phyloP scores from a whole-genome alignment of 768 basidiomycete species.

The Galerina sulciceps region DNA sequence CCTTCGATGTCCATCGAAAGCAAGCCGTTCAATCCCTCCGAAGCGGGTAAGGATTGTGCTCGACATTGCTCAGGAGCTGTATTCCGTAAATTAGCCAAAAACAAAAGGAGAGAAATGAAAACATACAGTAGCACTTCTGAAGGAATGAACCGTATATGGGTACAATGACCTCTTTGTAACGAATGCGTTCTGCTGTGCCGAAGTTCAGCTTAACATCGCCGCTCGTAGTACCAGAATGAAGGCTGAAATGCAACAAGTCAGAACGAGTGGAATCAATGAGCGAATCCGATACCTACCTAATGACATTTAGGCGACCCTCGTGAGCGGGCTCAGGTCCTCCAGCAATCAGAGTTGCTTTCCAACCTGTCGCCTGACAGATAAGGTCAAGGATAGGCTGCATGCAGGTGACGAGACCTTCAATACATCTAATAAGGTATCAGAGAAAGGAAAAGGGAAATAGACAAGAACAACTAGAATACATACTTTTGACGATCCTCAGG shows the following conservation, averaged over 20 bases:
- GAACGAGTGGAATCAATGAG: background rate
- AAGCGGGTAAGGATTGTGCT: too few relatives aligned
- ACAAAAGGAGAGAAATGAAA: too few relatives aligned
- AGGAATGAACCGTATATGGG: slow-evolving; percentile 10
- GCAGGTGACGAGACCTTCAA: background rate
- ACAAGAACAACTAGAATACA: slow-evolving; percentile 3
- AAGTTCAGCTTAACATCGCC: too few relatives aligned
- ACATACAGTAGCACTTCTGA: slow-evolving; percentile 7
- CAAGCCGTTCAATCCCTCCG: too few relatives aligned
- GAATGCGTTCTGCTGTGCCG: background rate
- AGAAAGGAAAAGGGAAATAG: background rate
- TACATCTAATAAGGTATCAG: background rate
- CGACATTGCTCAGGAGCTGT: too few relatives aligned
- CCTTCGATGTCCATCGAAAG: too few relatives aligned
- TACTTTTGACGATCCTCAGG: slow-evolving; percentile 16
- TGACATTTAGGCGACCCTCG: slow-evolving; percentile 1
- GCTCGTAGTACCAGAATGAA: slow-evolving; percentile 14
- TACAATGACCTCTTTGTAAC: slow-evolving; percentile 8
- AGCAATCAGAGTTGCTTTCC: slow-evolving; percentile 6
- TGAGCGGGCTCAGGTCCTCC: slow-evolving; percentile 14
- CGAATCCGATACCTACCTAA: background rate
- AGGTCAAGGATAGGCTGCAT: slow-evolving; percentile 10
- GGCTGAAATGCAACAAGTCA: background rate
- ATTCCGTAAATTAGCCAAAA: too few relatives aligned
- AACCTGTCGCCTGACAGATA: slow-evolving; percentile 10